phyloP scores from a whole-genome alignment of 2,329 filamentous ascomycete genomes.

The Periconia macrospinosa region DNA sequence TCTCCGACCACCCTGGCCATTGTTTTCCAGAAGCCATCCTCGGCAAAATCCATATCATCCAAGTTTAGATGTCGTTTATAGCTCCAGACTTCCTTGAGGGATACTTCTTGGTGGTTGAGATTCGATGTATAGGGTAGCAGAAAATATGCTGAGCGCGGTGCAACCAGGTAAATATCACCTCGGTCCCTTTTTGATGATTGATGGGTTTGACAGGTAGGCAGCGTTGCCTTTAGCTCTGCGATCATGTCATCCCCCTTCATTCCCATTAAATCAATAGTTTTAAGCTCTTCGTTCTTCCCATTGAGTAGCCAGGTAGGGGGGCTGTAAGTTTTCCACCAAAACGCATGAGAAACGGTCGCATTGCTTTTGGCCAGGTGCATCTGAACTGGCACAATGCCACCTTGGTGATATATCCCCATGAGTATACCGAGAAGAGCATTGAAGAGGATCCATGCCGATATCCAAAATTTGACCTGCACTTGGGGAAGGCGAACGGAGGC shows the following conservation, averaged over 20 bases:
- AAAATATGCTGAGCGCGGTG: constrained; percentile 71
- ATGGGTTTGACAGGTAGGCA: constrained; percentile 49
- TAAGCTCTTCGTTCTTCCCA: constrained; percentile 72
- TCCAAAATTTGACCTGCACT: constrained; percentile 54
- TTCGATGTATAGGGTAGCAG: constrained; percentile 57
- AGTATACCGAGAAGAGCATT: constrained; percentile 68
- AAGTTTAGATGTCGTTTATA: constrained; percentile 71
- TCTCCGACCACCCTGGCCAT: constrained; percentile 64
- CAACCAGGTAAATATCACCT: constrained; percentile 62
- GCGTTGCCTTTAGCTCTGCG: constrained; percentile 58
- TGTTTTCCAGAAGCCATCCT: constrained; percentile 75
- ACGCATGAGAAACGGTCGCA: constrained; percentile 65
- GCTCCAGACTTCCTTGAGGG: constrained; percentile 71
- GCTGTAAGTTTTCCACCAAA: constrained; percentile 88
- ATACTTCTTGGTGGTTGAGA: constrained; percentile 47
- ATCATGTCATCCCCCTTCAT: constrained; percentile 65
- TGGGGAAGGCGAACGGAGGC: constrained; percentile 71
- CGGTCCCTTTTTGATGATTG: constrained; percentile 42
- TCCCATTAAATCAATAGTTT: constrained; percentile 74
- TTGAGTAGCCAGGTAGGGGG: constrained; percentile 80
- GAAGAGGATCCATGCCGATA: constrained; percentile 67
- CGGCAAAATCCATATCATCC: constrained; percentile 77
- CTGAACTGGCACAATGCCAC: constrained; percentile 74
- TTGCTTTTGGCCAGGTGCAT: constrained; percentile 72
- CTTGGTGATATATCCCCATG: constrained; percentile 84